Evolutionary conservation across 768 basidiomycete genomes (phyloP).

Genomic region (Lactifluus volemus): DNA sequence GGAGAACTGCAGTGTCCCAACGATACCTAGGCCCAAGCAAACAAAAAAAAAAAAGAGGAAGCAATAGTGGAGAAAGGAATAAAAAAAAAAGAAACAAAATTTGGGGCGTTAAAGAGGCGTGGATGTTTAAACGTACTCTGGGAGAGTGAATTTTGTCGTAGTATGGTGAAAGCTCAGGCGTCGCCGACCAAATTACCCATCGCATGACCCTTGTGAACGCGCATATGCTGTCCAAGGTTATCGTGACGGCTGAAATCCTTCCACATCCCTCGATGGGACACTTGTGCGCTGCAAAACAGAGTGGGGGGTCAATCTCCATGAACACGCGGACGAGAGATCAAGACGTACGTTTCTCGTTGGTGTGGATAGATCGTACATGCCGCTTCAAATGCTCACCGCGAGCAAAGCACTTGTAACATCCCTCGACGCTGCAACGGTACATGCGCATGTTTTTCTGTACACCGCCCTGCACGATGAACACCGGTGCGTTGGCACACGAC

Average conservation of each 20-base stretch:
- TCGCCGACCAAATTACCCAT: background rate
- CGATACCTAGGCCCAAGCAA: slow-evolving; percentile 14
- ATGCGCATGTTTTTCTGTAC: slow-evolving; percentile 27
- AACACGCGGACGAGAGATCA: background rate
- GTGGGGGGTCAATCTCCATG: slow-evolving; percentile 8
- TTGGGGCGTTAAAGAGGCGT: background rate
- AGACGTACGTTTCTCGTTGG: slow-evolving; percentile 82
- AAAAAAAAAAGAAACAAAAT: background rate
- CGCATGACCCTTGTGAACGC: slow-evolving; percentile 49
- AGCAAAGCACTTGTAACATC: slow-evolving; percentile 83
- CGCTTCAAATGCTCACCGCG: slow-evolving; percentile 87
- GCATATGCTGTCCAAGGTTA: slow-evolving; percentile 84
- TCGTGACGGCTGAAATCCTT: slow-evolving; percentile 85
- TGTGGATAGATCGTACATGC: slow-evolving; percentile 83
- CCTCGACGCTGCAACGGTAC: slow-evolving; percentile 70
- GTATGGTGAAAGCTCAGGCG: background rate
- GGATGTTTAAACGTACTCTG: background rate
- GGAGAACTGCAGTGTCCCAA: slow-evolving; percentile 9
- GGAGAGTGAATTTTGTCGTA: background rate
- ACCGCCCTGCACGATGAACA: slow-evolving; percentile 22
- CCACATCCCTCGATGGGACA: slow-evolving; percentile 72
- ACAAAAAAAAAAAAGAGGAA: background rate
- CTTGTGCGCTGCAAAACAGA: slow-evolving; percentile 49
- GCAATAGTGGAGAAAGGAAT: slow-evolving; percentile 3
- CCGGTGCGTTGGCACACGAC: slow-evolving; percentile 56